A percentile compares a stretch with the other conserved stretches of the same genome.
Evolutionary conservation across 1,139 yeast genomes (phyloP).

Genomic region (Magnusiomyces sp.): DNA sequence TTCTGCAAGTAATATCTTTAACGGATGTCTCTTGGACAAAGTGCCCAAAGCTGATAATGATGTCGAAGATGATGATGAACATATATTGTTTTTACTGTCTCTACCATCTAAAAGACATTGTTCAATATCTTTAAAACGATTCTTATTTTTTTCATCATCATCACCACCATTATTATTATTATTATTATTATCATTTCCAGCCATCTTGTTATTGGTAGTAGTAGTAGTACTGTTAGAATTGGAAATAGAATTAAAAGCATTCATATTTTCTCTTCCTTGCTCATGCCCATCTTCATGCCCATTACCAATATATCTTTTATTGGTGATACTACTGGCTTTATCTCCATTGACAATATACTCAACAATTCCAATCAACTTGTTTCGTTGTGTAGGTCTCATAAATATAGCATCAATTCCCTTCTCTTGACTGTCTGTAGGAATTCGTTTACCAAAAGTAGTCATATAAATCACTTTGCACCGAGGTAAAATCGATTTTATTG

Average conservation of each 20-base stretch:
- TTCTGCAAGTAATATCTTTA: slow-evolving; percentile 44
- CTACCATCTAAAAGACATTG: too few relatives aligned
- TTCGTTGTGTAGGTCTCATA: slow-evolving; percentile 25
- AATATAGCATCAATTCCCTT: slow-evolving; percentile 24
- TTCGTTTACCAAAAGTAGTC: slow-evolving; percentile 24
- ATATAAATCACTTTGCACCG: slow-evolving; percentile 21
- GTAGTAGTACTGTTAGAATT: too few relatives aligned
- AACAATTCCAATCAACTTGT: slow-evolving; percentile 14
- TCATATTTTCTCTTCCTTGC: neutral
- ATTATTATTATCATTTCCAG: too few relatives aligned
- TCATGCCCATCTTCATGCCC: neutral
- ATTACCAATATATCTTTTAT: neutral
- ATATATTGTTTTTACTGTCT: slow-evolving; percentile 20
- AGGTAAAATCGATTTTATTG: slow-evolving; percentile 18
- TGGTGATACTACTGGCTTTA: too few relatives aligned
- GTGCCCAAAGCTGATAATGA: too few relatives aligned
- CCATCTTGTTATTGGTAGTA: too few relatives aligned
- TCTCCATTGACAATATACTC: neutral
- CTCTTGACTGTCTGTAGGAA: slow-evolving; percentile 22
- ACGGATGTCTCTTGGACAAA: slow-evolving; percentile 34
- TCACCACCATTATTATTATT: too few relatives aligned
- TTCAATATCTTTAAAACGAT: too few relatives aligned
- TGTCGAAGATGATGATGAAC: too few relatives aligned
- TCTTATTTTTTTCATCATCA: too few relatives aligned
- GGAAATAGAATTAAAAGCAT: neutral